phyloP scores from a whole-genome alignment of 1,284 basidiomycete genomes.

The Spongispora temasekensis region DNA sequence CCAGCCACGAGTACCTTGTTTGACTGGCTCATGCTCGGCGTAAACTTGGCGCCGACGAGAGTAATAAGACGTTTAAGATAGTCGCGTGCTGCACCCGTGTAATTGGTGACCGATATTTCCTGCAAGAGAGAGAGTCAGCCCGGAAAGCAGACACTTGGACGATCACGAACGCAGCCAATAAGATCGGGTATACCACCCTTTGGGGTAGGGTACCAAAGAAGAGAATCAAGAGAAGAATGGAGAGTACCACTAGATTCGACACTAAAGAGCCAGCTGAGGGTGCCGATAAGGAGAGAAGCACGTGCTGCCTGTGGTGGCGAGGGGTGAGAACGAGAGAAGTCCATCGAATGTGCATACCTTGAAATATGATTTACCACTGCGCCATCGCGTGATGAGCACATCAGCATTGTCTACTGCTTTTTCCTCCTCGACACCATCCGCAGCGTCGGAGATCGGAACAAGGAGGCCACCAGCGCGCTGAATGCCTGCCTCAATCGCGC shows the following conservation, averaged over 20 bases:
- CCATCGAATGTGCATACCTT: conserved; percentile 43
- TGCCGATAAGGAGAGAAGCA: conserved; percentile 62
- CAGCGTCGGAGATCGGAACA: conserved; percentile 39
- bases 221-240: conserved; percentile 65
- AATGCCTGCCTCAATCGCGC: conserved; percentile 60
- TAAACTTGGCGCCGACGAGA: conserved; percentile 78
- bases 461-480: conserved; percentile 56
- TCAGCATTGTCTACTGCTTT: conserved; percentile 56
- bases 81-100: conserved; percentile 80
- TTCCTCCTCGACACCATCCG: conserved; percentile 39
- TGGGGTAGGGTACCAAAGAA: conserved; percentile 56
- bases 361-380: conserved; percentile 69
- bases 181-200: conserved; percentile 48
- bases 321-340: neutral
- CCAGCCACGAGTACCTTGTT: conserved; percentile 85
- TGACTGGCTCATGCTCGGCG: conserved; percentile 71
- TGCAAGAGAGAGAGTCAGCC: conserved; percentile 27
- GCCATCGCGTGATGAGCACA: conserved; percentile 67
- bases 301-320: conserved; percentile 18
- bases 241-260: conserved; percentile 66
- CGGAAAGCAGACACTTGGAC: neutral
- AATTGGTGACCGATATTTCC: conserved; percentile 86
- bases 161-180: conserved; percentile 41
- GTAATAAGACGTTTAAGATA: conserved; percentile 84
- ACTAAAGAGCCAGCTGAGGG: conserved; percentile 80